Percentiles rank a stretch among this genome's conserved stretches.
Conservation (phyloP, 768 basidiomycete genomes). For the Podaxis rugospora region DNA sequence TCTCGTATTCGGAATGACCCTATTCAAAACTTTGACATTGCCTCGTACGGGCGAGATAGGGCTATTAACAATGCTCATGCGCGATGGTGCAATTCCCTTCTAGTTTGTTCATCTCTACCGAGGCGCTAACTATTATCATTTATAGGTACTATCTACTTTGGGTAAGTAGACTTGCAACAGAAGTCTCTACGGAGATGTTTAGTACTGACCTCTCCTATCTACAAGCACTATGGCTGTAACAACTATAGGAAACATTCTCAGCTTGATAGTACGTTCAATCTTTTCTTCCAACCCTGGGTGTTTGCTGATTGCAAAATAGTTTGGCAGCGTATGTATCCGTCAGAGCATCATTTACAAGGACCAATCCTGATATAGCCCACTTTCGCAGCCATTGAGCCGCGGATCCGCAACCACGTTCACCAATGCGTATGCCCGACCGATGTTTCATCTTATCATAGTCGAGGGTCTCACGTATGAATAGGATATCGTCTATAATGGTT, state of each 20-base stretch:
- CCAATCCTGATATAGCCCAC: neutral
- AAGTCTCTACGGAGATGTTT: neutral
- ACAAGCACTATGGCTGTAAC: neutral
- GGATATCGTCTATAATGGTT: constrained; percentile 18
- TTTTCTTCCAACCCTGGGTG: neutral
- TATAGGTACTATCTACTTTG: constrained; percentile 37
- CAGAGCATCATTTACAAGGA: neutral
- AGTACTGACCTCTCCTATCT: constrained; percentile 2
- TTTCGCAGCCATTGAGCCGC: constrained; percentile 17
- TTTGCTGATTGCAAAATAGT: neutral
- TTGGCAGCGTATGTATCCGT: neutral
- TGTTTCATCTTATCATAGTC: neutral
- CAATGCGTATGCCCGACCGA: constrained; percentile 18
- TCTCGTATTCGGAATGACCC: constrained; percentile 34
- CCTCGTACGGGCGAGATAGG: constrained; percentile 18
- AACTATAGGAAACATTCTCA: constrained; percentile 12
- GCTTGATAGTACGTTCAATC: constrained; percentile 12
- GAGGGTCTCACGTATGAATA: neutral
- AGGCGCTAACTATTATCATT: neutral
- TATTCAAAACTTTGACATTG: constrained; percentile 28
- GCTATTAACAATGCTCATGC: constrained; percentile 24
- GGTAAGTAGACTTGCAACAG: constrained; percentile 18
- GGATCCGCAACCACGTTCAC: constrained; percentile 21
- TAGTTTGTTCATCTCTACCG: neutral
- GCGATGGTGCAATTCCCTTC: constrained; percentile 30